These are phyloP conservation scores for Hypoxylon lienhwacheense DNA, from an alignment of 495 filamentous ascomycete genomes.

Conservation along the genomic window DNA sequence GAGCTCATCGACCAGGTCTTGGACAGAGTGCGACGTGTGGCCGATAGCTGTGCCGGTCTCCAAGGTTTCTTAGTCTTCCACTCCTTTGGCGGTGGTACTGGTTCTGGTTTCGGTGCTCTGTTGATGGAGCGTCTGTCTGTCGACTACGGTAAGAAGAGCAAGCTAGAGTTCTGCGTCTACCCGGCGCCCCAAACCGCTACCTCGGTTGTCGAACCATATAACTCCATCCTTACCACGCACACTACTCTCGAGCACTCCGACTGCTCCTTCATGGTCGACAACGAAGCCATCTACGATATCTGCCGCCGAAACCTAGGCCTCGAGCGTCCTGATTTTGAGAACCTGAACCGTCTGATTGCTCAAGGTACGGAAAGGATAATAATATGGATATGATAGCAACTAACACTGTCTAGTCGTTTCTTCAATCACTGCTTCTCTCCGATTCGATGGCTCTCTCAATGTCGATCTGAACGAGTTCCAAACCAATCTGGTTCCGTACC, in stretches of 20 bases:
- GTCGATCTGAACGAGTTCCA: conserved; percentile 99
- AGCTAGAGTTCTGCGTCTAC: conserved; percentile 99
- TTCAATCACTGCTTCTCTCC: conserved; percentile 96
- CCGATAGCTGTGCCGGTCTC: conserved; percentile 95
- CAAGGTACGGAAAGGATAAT: conserved; percentile 62
- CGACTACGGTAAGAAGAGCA: conserved; percentile 99
- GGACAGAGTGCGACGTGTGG: conserved; percentile 93
- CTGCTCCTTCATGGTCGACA: conserved; percentile 99
- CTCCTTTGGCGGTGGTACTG: conserved; percentile 98
- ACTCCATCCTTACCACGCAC: conserved; percentile 98
- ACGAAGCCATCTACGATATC: conserved; percentile 99
- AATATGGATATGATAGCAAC: conserved; percentile 22
- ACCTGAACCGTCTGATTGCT: conserved; percentile 97
- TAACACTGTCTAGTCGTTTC: conserved; percentile 71
- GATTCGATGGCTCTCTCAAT: conserved; percentile 98
- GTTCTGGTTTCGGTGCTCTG: conserved; percentile 96
- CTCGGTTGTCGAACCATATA: conserved; percentile 98
- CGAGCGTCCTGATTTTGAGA: conserved; percentile 94
- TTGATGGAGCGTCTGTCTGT: conserved; percentile 97
- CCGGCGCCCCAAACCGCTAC: conserved; percentile 95
- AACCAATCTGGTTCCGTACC: conserved; percentile 98
- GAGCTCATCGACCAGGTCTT: conserved; percentile 96
- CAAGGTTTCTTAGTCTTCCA: conserved; percentile 99
- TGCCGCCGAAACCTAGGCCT: conserved; percentile 96
- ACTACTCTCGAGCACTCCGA: conserved; percentile 99